These are phyloP conservation scores for Psilocybe tampanensis DNA, from an alignment of 768 basidiomycete genomes.

Conservation along the genomic window DNA sequence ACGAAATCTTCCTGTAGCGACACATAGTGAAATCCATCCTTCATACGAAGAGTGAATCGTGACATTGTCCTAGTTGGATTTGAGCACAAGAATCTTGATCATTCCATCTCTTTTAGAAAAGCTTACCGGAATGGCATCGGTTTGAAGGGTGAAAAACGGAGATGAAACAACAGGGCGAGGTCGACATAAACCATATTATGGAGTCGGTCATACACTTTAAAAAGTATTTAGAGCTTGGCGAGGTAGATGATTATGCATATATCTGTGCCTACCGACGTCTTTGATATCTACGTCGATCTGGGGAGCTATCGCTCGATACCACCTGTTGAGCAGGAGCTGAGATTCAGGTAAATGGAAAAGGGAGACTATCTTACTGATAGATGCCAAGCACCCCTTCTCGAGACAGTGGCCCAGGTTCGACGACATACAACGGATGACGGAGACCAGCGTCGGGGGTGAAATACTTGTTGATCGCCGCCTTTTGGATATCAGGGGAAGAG, in stretches of 20 bases:
- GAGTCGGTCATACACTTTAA: slow-evolving; percentile 46
- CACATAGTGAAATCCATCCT: slow-evolving; percentile 41
- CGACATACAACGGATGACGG: slow-evolving; percentile 52
- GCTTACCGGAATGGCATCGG: slow-evolving; percentile 45
- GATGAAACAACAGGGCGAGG: slow-evolving; percentile 46
- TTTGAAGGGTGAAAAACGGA: slow-evolving; percentile 43
- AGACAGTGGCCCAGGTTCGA: slow-evolving; percentile 43
- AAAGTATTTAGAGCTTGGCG: not conserved
- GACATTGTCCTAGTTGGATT: slow-evolving; percentile 39
- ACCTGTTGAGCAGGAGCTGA: slow-evolving; percentile 31
- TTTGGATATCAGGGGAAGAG: slow-evolving; percentile 45
- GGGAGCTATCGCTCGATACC: slow-evolving; percentile 61
- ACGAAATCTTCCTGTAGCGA: slow-evolving; percentile 47
- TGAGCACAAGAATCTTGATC: not conserved
- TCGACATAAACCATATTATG: slow-evolving; percentile 44
- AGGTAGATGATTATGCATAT: not conserved
- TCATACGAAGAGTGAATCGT: slow-evolving; percentile 49
- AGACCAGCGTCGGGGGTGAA: slow-evolving; percentile 53
- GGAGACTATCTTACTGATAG: slow-evolving; percentile 44
- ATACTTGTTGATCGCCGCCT: slow-evolving; percentile 45
- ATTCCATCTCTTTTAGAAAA: not conserved
- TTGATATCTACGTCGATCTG: slow-evolving; percentile 36
- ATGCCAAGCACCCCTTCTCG: slow-evolving; percentile 53
- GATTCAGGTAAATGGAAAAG: not conserved
- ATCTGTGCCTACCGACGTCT: slow-evolving; percentile 37